phyloP scores from a whole-genome alignment of 2,329 filamentous ascomycete genomes.

The Trichophyton simii region DNA sequence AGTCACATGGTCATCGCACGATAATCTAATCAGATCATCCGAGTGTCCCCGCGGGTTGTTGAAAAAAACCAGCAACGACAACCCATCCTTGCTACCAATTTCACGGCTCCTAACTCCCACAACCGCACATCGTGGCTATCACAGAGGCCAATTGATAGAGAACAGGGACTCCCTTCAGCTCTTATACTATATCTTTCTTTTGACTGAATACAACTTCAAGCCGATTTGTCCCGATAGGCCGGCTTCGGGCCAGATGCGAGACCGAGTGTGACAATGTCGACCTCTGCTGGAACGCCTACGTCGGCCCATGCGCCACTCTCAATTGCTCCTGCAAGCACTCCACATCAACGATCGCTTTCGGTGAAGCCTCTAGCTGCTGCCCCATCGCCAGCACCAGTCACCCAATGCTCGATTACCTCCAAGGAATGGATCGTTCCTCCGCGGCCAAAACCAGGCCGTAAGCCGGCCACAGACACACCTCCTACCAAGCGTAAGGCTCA shows the following conservation, averaged over 20 bases:
- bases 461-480: conserved; percentile 89
- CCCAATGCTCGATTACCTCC: conserved; percentile 50
- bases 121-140: neutral
- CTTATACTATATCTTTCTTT: no score
- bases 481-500: conserved; percentile 79
- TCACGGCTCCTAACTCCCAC: neutral
- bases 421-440: conserved; percentile 81
- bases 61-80: neutral
- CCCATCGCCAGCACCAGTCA: conserved; percentile 25
- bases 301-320: conserved; percentile 27
- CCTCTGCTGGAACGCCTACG: conserved; percentile 27
- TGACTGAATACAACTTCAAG: neutral
- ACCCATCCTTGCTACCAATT: neutral
- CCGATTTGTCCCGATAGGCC: neutral
- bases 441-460: conserved; percentile 84
- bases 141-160: neutral
- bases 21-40: conserved; percentile 19
- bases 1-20: conserved; percentile 15
- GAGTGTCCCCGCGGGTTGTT: conserved; percentile 6
- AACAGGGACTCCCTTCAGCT: neutral
- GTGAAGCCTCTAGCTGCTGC: conserved; percentile 27
- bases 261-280: neutral
- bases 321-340: conserved; percentile 19
- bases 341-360: conserved; percentile 22
- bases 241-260: neutral